Percentiles rank a stretch among this genome's conserved stretches.
These are phyloP conservation scores for Rhodotorula toruloides DNA, from an alignment of 768 basidiomycete species.

Conservation along the genomic window DNA sequence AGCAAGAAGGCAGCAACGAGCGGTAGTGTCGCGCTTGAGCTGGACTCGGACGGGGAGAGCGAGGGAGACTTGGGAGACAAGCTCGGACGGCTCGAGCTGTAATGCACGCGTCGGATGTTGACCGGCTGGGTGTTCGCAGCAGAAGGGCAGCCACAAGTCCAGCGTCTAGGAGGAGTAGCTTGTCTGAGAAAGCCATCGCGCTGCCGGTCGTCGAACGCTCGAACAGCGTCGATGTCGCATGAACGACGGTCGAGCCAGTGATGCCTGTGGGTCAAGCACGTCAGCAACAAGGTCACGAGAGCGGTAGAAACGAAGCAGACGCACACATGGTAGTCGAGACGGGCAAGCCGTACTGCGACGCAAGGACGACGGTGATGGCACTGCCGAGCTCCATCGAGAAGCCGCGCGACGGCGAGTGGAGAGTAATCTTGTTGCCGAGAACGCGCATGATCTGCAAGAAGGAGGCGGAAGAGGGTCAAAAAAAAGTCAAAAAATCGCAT, in stretches of 20 bases:
- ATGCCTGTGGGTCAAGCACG: conserved; percentile 40
- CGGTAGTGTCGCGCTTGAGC: no score
- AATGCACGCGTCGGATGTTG: no score
- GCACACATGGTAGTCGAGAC: conserved; percentile 49
- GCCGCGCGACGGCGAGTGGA: conserved; percentile 50
- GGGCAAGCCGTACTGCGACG: conserved; percentile 47
- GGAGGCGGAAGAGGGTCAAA: conserved; percentile 15
- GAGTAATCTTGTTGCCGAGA: conserved; percentile 48
- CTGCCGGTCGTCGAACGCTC: no score
- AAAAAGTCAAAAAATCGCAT: background rate
- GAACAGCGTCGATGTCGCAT: no score
- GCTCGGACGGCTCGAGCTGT: no score
- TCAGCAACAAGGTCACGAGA: background rate
- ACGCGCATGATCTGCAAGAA: conserved; percentile 43
- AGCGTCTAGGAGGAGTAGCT: no score
- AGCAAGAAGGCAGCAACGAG: no score
- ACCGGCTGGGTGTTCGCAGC: no score
- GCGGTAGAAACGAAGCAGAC: conserved; percentile 36
- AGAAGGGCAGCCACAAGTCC: no score
- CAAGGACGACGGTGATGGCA: conserved; percentile 51
- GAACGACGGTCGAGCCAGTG: conserved; percentile 46
- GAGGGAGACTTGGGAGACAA: no score
- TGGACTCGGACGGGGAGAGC: no score
- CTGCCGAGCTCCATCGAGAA: conserved; percentile 50
- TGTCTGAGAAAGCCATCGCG: no score